Evolutionary conservation across 495 filamentous ascomycete species (phyloP).

Genomic region (Melanomma pulvis-pyrius): DNA sequence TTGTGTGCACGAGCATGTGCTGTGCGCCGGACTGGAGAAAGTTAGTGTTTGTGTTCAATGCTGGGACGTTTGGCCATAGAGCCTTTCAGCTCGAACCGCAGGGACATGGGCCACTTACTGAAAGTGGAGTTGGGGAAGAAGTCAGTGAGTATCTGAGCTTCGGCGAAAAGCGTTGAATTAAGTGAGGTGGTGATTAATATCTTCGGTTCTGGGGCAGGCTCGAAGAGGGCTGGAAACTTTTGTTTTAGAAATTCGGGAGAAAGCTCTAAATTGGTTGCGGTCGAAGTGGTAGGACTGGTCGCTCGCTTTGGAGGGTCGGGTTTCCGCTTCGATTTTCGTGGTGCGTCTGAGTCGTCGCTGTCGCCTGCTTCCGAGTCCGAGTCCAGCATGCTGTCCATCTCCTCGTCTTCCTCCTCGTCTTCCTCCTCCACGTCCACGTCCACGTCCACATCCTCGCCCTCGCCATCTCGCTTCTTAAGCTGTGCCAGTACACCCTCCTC

Average conservation of each 20-base stretch:
- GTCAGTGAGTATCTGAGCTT: conserved; percentile 73
- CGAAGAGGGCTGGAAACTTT: conserved; percentile 80
- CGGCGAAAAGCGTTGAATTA: conserved; percentile 79
- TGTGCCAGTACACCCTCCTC: conserved; percentile 58
- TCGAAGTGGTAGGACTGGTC: conserved; percentile 37
- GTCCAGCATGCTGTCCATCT: conserved; percentile 70
- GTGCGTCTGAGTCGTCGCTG: conserved; percentile 38
- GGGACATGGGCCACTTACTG: conserved; percentile 41
- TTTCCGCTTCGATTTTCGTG: conserved; percentile 19
- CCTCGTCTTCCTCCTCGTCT: conserved; percentile 57
- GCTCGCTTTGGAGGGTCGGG: conserved; percentile 28
- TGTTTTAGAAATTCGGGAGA: conserved; percentile 46
- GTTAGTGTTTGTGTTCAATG: conserved; percentile 62
- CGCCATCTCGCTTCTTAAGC: conserved; percentile 50
- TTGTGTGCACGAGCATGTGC: conserved; percentile 79
- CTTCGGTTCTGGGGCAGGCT: conserved; percentile 64
- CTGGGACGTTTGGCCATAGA: conserved; percentile 65
- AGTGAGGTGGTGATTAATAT: conserved; percentile 87
- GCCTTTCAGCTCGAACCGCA: too few relatives aligned
- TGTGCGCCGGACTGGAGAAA: conserved; percentile 58
- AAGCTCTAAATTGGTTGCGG: conserved; percentile 45
- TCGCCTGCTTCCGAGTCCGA: conserved; percentile 52
- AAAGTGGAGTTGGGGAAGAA: conserved; percentile 88
- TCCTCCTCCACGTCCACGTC: conserved; percentile 43
- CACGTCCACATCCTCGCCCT: conserved; percentile 27